Evolutionary conservation across 768 basidiomycete species (phyloP).

Genomic region (Strobilomyces echinocephalus): DNA sequence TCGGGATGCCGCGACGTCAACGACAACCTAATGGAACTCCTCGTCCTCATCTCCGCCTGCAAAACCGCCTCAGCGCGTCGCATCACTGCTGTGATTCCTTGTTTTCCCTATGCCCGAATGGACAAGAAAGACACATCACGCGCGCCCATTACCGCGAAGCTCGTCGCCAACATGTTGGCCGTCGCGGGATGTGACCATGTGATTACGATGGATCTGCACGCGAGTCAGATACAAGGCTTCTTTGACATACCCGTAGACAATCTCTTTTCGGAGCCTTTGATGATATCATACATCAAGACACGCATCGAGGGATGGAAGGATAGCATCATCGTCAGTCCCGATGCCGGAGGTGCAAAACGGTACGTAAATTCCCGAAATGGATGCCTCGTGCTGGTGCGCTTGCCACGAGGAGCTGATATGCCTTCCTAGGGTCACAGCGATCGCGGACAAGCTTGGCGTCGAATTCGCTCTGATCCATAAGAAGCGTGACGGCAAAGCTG

Average conservation of each 20-base stretch:
- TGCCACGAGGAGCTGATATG: conserved; percentile 2
- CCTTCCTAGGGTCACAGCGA: conserved; percentile 73
- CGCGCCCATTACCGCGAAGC: conserved; percentile 96
- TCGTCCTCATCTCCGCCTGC: conserved; percentile 97
- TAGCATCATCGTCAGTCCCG: conserved; percentile 90
- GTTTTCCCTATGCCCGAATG: conserved; percentile 94
- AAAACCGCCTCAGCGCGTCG: conserved; percentile 93
- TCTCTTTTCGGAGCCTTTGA: conserved; percentile 91
- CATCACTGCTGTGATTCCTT: conserved; percentile 96
- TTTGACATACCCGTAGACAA: conserved; percentile 99
- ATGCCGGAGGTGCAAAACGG: conserved; percentile 99
- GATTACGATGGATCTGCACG: conserved; percentile 99
- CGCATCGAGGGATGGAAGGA: conserved; percentile 83
- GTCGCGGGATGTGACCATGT: conserved; percentile 98
- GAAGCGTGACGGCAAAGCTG: conserved; percentile 68
- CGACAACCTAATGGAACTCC: conserved; percentile 97
- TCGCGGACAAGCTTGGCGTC: conserved; percentile 91
- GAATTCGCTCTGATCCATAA: conserved; percentile 96
- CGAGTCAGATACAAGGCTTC: conserved; percentile 97
- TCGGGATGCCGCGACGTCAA: conserved; percentile 86
- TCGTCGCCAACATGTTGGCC: conserved; percentile 96
- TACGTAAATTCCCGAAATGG: conserved; percentile 35
- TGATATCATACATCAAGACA: conserved; percentile 89
- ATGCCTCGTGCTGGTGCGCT: not conserved
- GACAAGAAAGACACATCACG: conserved; percentile 98